Evolutionary conservation across 352 stramenopile genomes (phyloP).

Genomic region (Phytophthora lateralis): DNA sequence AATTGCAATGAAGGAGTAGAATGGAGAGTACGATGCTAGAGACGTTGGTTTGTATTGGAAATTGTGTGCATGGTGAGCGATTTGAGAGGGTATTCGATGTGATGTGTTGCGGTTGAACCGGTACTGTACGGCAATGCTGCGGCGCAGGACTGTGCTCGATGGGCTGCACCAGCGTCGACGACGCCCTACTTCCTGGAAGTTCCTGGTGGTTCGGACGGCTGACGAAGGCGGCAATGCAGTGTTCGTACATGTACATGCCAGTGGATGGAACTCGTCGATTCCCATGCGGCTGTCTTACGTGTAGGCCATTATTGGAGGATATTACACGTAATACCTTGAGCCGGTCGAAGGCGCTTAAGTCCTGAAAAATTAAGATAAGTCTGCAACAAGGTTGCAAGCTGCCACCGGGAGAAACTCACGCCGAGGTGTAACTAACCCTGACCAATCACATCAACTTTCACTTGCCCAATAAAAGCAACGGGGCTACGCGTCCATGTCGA

Average conservation of each 20-base stretch:
- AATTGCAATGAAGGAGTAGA: not conserved
- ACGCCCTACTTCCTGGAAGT: constrained; percentile 11
- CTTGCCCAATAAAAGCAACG: too few relatives aligned
- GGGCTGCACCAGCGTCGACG: constrained; percentile 9
- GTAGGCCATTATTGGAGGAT: too few relatives aligned
- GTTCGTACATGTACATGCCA: too few relatives aligned
- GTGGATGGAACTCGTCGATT: too few relatives aligned
- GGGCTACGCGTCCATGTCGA: too few relatives aligned
- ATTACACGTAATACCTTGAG: too few relatives aligned
- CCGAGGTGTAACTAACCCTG: not conserved
- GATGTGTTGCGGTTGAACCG: not conserved
- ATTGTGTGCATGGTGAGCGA: not conserved
- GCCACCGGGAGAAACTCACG: not conserved
- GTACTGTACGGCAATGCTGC: too few relatives aligned
- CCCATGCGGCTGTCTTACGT: too few relatives aligned
- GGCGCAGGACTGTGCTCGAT: too few relatives aligned
- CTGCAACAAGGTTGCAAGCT: not conserved
- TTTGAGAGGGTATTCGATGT: constrained; percentile 7
- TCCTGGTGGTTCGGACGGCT: constrained; percentile 3
- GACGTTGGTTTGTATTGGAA: not conserved
- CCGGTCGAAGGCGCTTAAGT: not conserved
- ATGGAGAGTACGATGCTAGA: too few relatives aligned
- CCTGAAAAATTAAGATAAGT: constrained; percentile 3
- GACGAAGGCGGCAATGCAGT: too few relatives aligned
- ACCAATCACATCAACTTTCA: not conserved